These are phyloP conservation scores for Ganoderma multipileum DNA, from an alignment of 1,284 basidiomycete genomes.

Conservation along the genomic window DNA sequence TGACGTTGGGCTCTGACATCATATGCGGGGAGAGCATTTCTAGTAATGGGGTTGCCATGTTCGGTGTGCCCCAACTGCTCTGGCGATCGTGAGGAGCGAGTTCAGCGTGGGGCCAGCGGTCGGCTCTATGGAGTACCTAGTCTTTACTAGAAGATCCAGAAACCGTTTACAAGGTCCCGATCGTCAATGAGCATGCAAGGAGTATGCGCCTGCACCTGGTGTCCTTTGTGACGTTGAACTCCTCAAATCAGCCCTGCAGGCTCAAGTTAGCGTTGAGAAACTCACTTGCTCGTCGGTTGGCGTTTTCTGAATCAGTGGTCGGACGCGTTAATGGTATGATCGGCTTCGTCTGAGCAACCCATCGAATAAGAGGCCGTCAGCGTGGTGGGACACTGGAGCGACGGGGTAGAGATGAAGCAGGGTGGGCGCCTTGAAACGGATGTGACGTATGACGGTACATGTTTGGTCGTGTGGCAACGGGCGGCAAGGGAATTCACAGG, in stretches of 20 bases:
- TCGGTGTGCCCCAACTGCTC: not conserved
- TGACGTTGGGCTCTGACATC: constrained; percentile 31
- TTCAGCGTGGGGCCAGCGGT: not conserved
- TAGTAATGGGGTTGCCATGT: not conserved
- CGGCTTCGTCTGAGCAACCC: too few species aligned
- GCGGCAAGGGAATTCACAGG: constrained; percentile 14
- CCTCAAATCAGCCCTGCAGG: too few species aligned
- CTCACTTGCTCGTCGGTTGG: too few species aligned
- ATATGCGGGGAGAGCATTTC: constrained; percentile 8
- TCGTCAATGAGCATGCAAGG: not conserved
- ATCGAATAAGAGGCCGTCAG: too few species aligned
- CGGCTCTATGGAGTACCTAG: not conserved
- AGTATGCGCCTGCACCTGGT: not conserved
- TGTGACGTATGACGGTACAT: not conserved
- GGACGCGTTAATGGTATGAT: too few species aligned
- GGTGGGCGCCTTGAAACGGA: not conserved
- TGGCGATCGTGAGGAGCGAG: not conserved
- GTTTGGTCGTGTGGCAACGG: constrained; percentile 13
- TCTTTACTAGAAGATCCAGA: not conserved
- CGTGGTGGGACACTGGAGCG: not conserved
- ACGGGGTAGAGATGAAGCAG: not conserved
- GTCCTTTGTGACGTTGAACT: too few species aligned
- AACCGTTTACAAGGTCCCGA: not conserved
- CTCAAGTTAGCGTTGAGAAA: too few species aligned
- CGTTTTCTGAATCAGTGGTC: too few species aligned